Conservation (phyloP, 1,284 basidiomycete species). For the Amylostereum chailletii region DNA sequence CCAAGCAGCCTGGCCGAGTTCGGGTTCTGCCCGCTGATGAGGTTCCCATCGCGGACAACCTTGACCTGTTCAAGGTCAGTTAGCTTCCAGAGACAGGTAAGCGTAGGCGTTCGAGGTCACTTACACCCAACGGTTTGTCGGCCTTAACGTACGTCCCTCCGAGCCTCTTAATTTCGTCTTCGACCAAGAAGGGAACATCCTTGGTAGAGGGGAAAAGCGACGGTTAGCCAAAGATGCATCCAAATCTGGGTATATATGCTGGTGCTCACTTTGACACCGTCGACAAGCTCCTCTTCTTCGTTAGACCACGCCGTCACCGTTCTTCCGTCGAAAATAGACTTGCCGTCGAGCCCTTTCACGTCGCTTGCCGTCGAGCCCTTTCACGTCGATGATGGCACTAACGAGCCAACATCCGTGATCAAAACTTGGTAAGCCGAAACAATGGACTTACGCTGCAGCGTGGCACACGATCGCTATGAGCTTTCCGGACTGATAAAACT, state of each 20-base stretch:
- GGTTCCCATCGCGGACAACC: slow-evolving; percentile 31
- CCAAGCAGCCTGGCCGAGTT: slow-evolving; percentile 40
- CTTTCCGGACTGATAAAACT: slow-evolving; percentile 49
- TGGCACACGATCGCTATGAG: slow-evolving; percentile 54
- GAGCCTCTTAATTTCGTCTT: slow-evolving; percentile 43
- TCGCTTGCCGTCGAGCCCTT: slow-evolving; percentile 36
- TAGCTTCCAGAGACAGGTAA: neutral
- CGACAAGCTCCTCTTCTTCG: slow-evolving; percentile 37
- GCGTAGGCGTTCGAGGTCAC: slow-evolving; percentile 10
- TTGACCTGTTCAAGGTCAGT: slow-evolving; percentile 17
- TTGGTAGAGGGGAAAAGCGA: neutral
- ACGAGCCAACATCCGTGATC: neutral
- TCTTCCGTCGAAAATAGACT: slow-evolving; percentile 49
- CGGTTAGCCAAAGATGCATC: slow-evolving; percentile 7
- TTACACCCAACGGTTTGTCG: slow-evolving; percentile 38
- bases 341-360: slow-evolving; percentile 35
- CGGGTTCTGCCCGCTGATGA: slow-evolving; percentile 59
- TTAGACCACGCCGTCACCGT: slow-evolving; percentile 58
- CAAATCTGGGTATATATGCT: slow-evolving; percentile 31
- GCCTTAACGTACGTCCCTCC: slow-evolving; percentile 54
- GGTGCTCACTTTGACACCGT: neutral
- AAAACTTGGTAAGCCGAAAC: neutral
- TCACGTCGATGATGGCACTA: slow-evolving; percentile 36
- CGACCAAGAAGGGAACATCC: slow-evolving; percentile 55
- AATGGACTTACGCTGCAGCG: slow-evolving; percentile 34